Conservation (phyloP, 805 yeast species). For the Candida tibetensis region DNA sequence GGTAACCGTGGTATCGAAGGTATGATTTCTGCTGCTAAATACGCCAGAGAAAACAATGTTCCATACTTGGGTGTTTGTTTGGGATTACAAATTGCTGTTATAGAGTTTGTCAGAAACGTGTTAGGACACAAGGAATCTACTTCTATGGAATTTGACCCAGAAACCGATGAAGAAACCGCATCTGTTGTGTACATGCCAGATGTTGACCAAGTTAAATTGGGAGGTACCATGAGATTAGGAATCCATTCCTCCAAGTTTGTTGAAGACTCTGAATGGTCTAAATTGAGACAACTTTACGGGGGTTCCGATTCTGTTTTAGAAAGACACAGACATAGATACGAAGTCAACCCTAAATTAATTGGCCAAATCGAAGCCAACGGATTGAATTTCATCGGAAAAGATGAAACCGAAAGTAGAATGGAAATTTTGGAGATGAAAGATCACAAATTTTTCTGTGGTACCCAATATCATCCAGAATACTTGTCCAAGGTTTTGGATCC, state of each 20-base stretch:
- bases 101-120: conserved; percentile 84
- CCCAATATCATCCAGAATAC: conserved; percentile 98
- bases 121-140: conserved; percentile 66
- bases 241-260: conserved; percentile 85
- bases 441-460: conserved; percentile 90
- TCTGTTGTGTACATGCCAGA: conserved; percentile 98
- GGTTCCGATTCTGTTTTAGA: conserved; percentile 67
- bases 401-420: conserved; percentile 88
- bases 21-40: conserved; percentile 93
- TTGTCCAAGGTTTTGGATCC: conserved; percentile 95
- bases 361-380: conserved; percentile 72
- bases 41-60: conserved; percentile 94
- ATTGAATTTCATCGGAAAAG: conserved; percentile 87
- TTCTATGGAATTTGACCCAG: conserved; percentile 77
- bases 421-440: conserved; percentile 83
- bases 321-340: conserved; percentile 98
- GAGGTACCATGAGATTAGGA: conserved; percentile 99
- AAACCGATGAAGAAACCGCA: conserved; percentile 58
- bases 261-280: conserved; percentile 60
- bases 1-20: conserved; percentile 98
- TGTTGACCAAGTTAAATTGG: conserved; percentile 90
- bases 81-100: conserved; percentile 95
- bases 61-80: conserved; percentile 97
- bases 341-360: conserved; percentile 85
- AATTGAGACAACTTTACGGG: conserved; percentile 77